These are phyloP conservation scores for Phytophthora litchii DNA, from an alignment of 352 stramenopile species.

Conservation along the genomic window DNA sequence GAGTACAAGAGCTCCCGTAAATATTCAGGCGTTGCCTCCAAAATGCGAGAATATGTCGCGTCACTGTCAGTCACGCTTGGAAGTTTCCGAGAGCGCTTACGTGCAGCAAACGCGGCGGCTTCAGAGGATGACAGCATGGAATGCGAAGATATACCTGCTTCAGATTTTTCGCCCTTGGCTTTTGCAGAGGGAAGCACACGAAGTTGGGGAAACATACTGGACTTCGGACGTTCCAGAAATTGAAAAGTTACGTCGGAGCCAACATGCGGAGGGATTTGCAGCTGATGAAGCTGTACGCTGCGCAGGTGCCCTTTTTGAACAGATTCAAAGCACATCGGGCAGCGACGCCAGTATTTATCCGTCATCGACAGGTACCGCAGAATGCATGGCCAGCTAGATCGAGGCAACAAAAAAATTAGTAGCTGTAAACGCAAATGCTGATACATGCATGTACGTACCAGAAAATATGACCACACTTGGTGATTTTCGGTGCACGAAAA, in stretches of 20 bases:
- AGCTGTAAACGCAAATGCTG: not conserved
- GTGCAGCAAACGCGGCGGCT: slow-evolving; percentile 30
- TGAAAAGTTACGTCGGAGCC: slow-evolving; percentile 65
- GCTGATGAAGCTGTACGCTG: slow-evolving; percentile 67
- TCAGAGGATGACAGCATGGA: slow-evolving; percentile 15
- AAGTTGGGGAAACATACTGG: slow-evolving; percentile 73
- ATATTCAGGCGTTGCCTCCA: slow-evolving; percentile 75
- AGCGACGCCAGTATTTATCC: slow-evolving; percentile 89
- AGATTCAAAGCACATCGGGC: slow-evolving; percentile 88
- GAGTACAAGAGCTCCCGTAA: slow-evolving; percentile 58
- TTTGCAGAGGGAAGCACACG: slow-evolving; percentile 27
- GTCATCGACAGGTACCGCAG: slow-evolving; percentile 82
- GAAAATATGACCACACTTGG: slow-evolving; percentile 86
- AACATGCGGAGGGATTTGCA: slow-evolving; percentile 65
- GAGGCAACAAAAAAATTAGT: slow-evolving; percentile 14
- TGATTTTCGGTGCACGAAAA: slow-evolving; percentile 85
- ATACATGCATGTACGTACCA: slow-evolving; percentile 46
- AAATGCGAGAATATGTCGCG: slow-evolving; percentile 71
- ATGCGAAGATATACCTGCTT: not conserved
- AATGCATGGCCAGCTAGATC: slow-evolving; percentile 80
- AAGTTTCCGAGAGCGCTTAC: slow-evolving; percentile 51
- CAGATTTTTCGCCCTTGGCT: slow-evolving; percentile 8
- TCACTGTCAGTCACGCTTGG: slow-evolving; percentile 75
- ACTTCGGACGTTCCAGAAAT: slow-evolving; percentile 73
- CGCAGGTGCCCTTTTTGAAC: slow-evolving; percentile 83